Evolutionary conservation across 2,329 filamentous ascomycete species (phyloP).

Genomic region (Aspergillus latus): DNA sequence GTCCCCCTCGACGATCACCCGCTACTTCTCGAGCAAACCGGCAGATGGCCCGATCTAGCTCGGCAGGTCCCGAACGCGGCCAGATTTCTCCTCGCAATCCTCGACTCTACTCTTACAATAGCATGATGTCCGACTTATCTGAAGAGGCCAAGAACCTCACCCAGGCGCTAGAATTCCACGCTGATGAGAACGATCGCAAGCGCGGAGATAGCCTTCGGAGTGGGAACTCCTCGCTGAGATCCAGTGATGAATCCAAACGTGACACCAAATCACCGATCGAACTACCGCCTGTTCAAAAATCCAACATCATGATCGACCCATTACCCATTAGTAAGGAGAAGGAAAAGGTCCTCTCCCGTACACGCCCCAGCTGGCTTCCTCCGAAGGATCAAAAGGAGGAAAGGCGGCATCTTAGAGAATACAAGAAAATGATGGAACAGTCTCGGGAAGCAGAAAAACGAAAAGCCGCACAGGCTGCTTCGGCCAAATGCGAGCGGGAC

Average conservation of each 20-base stretch:
- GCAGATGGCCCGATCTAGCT: conserved; percentile 34
- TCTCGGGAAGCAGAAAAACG: conserved; percentile 59
- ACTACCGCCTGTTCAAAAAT: conserved; percentile 61
- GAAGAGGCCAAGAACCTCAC: conserved; percentile 61
- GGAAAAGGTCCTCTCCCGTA: conserved; percentile 64
- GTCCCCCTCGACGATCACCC: conserved; percentile 27
- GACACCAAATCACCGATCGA: conserved; percentile 43
- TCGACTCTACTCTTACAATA: conserved; percentile 60
- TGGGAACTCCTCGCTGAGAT: conserved; percentile 37
- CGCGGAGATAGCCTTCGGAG: conserved; percentile 50
- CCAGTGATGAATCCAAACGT: conserved; percentile 41
- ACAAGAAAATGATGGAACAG: conserved; percentile 65
- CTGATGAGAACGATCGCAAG: conserved; percentile 49
- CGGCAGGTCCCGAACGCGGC: conserved; percentile 42
- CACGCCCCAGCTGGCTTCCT: conserved; percentile 65
- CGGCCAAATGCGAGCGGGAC: conserved; percentile 50
- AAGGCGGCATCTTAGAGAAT: conserved; percentile 75
- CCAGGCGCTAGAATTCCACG: conserved; percentile 59
- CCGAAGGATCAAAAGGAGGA: conserved; percentile 83
- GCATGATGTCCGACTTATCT: conserved; percentile 58
- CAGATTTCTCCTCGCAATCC: conserved; percentile 44
- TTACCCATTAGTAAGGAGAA: conserved; percentile 67
- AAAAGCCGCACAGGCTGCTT: conserved; percentile 49
- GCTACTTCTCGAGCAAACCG: conserved; percentile 34
- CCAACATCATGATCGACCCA: conserved; percentile 65